Evolutionary conservation across 2,329 filamentous ascomycete species (phyloP).

Genomic region (Fonsecaea pugnacius): DNA sequence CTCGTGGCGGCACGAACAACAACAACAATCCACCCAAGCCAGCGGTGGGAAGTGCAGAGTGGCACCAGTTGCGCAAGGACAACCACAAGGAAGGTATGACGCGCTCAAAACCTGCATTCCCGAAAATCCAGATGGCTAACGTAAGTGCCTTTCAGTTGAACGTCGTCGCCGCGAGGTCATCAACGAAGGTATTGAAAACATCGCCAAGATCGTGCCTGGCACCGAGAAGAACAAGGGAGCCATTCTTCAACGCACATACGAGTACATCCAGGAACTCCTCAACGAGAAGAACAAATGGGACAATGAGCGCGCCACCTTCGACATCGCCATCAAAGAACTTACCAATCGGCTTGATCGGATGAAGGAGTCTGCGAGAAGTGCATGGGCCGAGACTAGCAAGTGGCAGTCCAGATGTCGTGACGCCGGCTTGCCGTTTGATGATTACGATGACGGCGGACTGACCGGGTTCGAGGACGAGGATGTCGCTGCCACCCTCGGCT

Average conservation of each 20-base stretch:
- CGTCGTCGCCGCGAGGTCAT: constrained; percentile 96
- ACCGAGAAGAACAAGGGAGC: constrained; percentile 99
- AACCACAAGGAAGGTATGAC: constrained; percentile 95
- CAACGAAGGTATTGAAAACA: constrained; percentile 97
- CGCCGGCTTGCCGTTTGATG: constrained; percentile 54
- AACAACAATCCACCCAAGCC: constrained; percentile 63
- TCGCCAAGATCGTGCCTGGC: constrained; percentile 94
- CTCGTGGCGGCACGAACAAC: constrained; percentile 40
- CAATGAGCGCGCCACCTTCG: constrained; percentile 52
- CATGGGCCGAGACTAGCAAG: constrained; percentile 80
- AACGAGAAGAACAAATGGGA: constrained; percentile 40
- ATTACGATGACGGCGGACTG: constrained; percentile 44
- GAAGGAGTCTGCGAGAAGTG: constrained; percentile 87
- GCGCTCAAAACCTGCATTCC: neutral
- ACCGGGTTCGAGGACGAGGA: constrained; percentile 29
- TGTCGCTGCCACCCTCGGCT: constrained; percentile 15
- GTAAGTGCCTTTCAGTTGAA: constrained; percentile 68
- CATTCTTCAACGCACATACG: constrained; percentile 88
- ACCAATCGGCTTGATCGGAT: constrained; percentile 93
- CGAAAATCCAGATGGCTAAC: constrained; percentile 3
- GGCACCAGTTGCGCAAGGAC: constrained; percentile 95
- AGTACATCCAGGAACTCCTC: constrained; percentile 84
- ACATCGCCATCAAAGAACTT: constrained; percentile 72
- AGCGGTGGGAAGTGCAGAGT: constrained; percentile 92
- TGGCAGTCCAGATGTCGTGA: constrained; percentile 54